phyloP scores from a whole-genome alignment of 352 stramenopile species.

The Pelagophyceae sp. region DNA sequence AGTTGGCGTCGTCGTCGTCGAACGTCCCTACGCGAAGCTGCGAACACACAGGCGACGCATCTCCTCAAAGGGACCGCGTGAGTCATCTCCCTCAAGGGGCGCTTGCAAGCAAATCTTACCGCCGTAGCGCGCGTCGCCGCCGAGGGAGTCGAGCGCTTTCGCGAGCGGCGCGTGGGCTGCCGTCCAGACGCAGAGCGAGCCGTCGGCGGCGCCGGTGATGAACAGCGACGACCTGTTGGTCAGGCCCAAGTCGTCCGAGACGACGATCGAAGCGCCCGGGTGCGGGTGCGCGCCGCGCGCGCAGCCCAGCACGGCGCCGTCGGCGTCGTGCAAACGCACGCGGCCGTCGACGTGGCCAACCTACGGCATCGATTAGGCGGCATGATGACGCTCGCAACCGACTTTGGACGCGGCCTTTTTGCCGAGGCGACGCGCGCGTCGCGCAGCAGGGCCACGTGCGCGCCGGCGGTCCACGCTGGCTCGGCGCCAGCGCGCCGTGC shows the following conservation, averaged over 20 bases:
- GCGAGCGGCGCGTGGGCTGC: background rate
- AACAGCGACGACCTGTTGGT: conserved; percentile 21
- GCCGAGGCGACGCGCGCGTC: background rate
- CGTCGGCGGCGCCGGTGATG: conserved; percentile 52
- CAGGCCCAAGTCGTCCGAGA: background rate
- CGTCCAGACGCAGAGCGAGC: conserved; percentile 52
- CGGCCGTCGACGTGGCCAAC: background rate
- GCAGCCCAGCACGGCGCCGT: background rate
- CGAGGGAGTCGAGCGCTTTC: background rate
- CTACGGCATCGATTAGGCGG: no score
- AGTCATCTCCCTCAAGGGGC: no score
- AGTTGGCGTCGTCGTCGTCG: background rate
- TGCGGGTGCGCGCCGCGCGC: background rate
- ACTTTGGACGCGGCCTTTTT: no score
- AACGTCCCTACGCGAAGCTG: no score
- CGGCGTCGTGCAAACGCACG: background rate
- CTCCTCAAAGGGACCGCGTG: no score
- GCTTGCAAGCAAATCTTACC: no score
- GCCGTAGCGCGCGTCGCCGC: background rate
- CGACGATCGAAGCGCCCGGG: background rate
- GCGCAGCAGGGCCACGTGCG: background rate
- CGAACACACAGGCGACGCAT: no score
- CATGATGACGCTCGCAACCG: no score
- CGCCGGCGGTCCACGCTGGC: no score
- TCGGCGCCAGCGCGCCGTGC: background rate